Base-by-base conservation (phyloP, 2,329 filamentous ascomycete genomes). In the Aspergillus ochraceoroseus region DNA sequence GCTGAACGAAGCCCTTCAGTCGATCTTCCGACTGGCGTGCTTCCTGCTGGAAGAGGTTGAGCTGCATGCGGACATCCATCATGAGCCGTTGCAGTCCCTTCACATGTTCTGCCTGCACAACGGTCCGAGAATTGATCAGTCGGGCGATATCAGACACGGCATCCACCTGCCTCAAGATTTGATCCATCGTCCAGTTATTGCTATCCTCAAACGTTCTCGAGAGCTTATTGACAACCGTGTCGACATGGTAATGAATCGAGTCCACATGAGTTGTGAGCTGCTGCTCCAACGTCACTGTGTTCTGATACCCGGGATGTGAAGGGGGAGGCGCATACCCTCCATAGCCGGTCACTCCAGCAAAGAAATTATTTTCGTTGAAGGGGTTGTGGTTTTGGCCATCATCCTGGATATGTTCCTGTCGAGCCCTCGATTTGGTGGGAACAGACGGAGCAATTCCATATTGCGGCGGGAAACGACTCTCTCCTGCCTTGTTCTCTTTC, bases 281-380 rank as follows among this genome's bases (percentile, higher is more conserved):
- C 32, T 56, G 46, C 28, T 53, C 53, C 22, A 57, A 31, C 9
- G 48, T 41, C n/a, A 41, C 29, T 5, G 46, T 57, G 44, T 52
- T 55, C 15, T 44, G 51, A 28, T 56, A 57, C 17, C 32, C 39
- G 7, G 47, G 47, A 11, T 51, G 38, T 7, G 54, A 53, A 7
- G 55, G 54, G n/a, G 52, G 35, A 23, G 55, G 55, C n/a, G 50
- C 55, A 27, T 48, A 51, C 7, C 53, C 53, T 14, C 53, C 54
- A 28, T 51, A 43, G 23, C 41, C 50, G 17, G 53, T 53, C 20
- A 41, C 27, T 6, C 39, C 54, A 36, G 35, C 23, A 13, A 42
- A 46, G 18, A 35, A 38, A 3, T 36, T 20, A n/a, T 15, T n/a
- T 7, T 43, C 38, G 5, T 39, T 18, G 6, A 23, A 27, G 14